Evolutionary conservation across 352 stramenopile species (phyloP).

Genomic region (Globisporangium splendens): DNA sequence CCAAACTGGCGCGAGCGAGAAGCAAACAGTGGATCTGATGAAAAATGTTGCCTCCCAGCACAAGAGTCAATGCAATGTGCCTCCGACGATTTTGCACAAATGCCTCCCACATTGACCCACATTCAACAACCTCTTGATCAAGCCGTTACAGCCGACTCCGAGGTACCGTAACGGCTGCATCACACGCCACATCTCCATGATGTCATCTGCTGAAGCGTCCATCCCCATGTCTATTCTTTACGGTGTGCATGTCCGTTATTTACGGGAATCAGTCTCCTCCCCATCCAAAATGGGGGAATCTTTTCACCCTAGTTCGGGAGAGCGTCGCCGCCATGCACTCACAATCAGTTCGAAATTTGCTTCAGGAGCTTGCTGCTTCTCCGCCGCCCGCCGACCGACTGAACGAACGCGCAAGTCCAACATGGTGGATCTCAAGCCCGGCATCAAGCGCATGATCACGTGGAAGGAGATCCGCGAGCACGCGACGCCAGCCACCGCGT

Average conservation of each 20-base stretch:
- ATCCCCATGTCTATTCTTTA: not conserved
- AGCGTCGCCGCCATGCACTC: not conserved
- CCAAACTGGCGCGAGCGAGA: too few species aligned
- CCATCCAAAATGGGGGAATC: not conserved
- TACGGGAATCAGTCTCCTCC: not conserved
- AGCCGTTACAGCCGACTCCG: too few species aligned
- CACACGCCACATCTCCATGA: not conserved
- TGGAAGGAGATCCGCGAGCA: slow-evolving; percentile 79
- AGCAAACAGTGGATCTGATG: too few species aligned
- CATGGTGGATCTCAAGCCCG: slow-evolving; percentile 71
- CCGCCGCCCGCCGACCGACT: not conserved
- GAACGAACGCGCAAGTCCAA: slow-evolving; percentile 1
- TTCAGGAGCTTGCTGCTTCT: not conserved
- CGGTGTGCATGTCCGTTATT: not conserved
- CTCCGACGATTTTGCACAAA: too few species aligned
- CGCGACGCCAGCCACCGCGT: slow-evolving; percentile 68
- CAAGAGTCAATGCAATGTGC: too few species aligned
- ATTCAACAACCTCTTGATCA: too few species aligned
- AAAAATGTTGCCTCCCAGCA: too few species aligned
- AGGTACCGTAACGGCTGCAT: not conserved
- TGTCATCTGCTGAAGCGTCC: not conserved
- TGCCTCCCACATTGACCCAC: too few species aligned
- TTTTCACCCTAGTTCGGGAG: not conserved
- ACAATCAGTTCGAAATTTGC: slow-evolving; percentile 3
- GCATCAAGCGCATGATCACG: slow-evolving; percentile 55